Evolutionary conservation across 352 stramenopile genomes (phyloP).

Genomic region (Phytopythium chamaehyphon): DNA sequence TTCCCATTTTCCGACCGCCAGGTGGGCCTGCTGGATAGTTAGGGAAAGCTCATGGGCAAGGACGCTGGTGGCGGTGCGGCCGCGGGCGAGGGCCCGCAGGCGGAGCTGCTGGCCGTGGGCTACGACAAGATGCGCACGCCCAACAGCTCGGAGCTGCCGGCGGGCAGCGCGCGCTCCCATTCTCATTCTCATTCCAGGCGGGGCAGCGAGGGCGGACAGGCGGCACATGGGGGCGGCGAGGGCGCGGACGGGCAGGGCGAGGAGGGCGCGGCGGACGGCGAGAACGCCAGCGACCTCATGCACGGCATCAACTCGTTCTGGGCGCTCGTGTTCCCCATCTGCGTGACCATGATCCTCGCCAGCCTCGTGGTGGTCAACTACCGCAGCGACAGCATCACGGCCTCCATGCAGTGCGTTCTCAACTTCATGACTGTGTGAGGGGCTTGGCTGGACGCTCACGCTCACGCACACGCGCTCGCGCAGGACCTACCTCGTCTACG

Average conservation of each 20-base stretch:
- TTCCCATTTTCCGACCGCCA: too few relatives aligned
- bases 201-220: conserved; percentile 2
- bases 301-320: conserved; percentile 88
- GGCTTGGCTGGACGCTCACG: too few relatives aligned
- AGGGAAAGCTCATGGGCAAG: conserved; percentile 17
- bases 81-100: conserved; percentile 16
- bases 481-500: conserved; percentile 79
- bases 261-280: conserved; percentile 12
- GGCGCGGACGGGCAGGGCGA: background rate
- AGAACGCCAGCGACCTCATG: conserved; percentile 69
- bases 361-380: conserved; percentile 84
- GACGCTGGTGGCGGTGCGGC: conserved; percentile 10
- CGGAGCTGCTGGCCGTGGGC: conserved; percentile 23
- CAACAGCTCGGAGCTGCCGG: conserved; percentile 23
- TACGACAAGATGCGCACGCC: conserved; percentile 72
- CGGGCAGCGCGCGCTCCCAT: conserved; percentile 6
- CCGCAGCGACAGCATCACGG: conserved; percentile 65
- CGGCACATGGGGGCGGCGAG: conserved; percentile 6
- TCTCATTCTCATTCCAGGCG: too few relatives aligned
- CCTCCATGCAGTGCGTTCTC: conserved; percentile 63
- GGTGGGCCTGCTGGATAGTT: too few relatives aligned
- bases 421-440: background rate
- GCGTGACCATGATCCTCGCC: conserved; percentile 76
- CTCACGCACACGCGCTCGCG: too few relatives aligned
- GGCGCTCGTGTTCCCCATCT: conserved; percentile 79